Evolutionary conservation across 257 asterid species (phyloP).

Genomic region (Solanum gracilifrons): DNA sequence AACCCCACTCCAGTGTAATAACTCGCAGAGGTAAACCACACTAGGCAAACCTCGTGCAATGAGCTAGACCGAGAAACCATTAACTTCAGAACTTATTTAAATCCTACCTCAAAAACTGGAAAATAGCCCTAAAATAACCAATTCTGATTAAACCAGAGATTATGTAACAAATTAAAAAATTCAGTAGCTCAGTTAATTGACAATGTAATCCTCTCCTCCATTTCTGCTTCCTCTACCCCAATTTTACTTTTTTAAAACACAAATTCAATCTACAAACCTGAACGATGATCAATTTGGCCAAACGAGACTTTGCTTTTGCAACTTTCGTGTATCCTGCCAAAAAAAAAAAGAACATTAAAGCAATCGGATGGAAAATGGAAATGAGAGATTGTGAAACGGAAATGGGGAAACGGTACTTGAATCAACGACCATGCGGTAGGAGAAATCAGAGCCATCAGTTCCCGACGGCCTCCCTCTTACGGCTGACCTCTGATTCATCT

Average conservation of each 20-base stretch:
- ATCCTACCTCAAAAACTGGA: not conserved
- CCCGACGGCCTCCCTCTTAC: constrained; percentile 69
- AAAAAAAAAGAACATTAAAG: not conserved
- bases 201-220: not conserved
- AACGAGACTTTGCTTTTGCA: constrained; percentile 57
- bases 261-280: constrained; percentile 38
- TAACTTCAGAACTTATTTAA: not conserved
- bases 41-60: not conserved
- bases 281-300: constrained; percentile 35
- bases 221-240: not conserved
- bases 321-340: constrained; percentile 68
- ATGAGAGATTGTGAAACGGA: not conserved
- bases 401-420: constrained; percentile 26
- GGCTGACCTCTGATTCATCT: constrained; percentile 40
- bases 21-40: not conserved
- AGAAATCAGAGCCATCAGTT: constrained; percentile 88
- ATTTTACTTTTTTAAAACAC: not conserved
- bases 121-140: not conserved
- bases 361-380: not conserved
- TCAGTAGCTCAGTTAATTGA: not conserved
- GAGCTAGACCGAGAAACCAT: not conserved
- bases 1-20: not conserved
- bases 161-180: not conserved
- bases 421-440: constrained; percentile 94
- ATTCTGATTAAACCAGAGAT: not conserved